Evolutionary conservation across 441 rosid genomes (phyloP), one percentile per base, ranked within the genome.

Genomic region (Kokia cookei): DNA sequence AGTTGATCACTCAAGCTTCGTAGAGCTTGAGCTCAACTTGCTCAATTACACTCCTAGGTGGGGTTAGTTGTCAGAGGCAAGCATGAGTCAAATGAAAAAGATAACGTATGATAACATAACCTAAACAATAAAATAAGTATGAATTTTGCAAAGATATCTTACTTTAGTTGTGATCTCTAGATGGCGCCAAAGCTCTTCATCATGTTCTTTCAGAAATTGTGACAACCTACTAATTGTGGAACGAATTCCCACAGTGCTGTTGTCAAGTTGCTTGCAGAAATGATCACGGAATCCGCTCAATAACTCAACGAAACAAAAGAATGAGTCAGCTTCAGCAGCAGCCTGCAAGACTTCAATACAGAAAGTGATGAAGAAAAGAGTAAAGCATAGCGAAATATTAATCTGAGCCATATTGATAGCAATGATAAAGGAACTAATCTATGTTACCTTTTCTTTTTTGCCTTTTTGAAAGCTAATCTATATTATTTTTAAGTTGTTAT

Each of bases 141-240:
- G 58, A 53, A 53, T 70, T 53, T 35, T 48, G 60, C 71, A 70
- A 69, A 19, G 48, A 43, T 69, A 69, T 81, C 86, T 84, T 86
- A 93, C 99, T 83, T 93, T 91, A 63, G 97, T 92, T 80, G 98
- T 90, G 86, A 96, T 79, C 87, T 96, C 98, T 71, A 96, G 94
- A 85, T 96, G 99, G 67, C 99, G 99, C 99, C 99, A 96, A 75
- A 96, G 98, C 83, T 96, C 99, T 78, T 96, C 98, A 81, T 93
- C 99, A 77, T 93, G 93, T 65, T 92, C 94, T 85, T 88, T 96
- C 68, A 96, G 83, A 74, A 96, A 88, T 72, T 88, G 92, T 1
- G 98, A 92, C 82, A 96, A 87, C 79, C 78, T 89, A 72, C 98
- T 82, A 71, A 96, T 89, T 66, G 97, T 90, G 62, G 99, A 88